Percentiles rank a stretch among this genome's conserved stretches.
phyloP scores from a whole-genome alignment of 371 early-diverging fungal species.

The Mucor mucedo region DNA sequence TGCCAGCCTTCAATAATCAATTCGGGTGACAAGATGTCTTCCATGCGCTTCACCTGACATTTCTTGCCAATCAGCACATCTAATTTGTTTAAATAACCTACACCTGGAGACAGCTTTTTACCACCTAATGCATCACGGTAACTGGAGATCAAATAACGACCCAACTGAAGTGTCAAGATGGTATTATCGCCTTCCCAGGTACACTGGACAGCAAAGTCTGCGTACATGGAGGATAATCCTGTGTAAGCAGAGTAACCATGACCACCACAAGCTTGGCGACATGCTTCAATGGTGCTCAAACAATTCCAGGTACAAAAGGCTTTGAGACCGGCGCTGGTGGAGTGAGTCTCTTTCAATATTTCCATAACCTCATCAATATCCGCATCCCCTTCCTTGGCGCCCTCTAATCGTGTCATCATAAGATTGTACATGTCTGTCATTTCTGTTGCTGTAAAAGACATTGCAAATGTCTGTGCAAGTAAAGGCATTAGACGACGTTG shows the following conservation, averaged over 20 bases:
- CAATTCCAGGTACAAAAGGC: slow-evolving; percentile 95
- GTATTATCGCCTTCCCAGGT: slow-evolving; percentile 96
- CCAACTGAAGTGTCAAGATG: slow-evolving; percentile 88
- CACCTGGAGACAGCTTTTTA: slow-evolving; percentile 79
- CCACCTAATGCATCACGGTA: slow-evolving; percentile 81
- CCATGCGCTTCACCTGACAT: slow-evolving; percentile 58
- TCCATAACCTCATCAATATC: slow-evolving; percentile 74
- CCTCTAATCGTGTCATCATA: slow-evolving; percentile 77
- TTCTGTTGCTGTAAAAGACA: slow-evolving; percentile 89
- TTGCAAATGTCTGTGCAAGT: slow-evolving; percentile 89
- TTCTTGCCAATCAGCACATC: slow-evolving; percentile 54
- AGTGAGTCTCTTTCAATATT: slow-evolving; percentile 89
- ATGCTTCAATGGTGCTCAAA: slow-evolving; percentile 86
- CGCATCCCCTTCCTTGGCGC: slow-evolving; percentile 68
- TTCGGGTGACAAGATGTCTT: slow-evolving; percentile 65
- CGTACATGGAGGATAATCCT: slow-evolving; percentile 84
- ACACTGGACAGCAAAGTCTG: slow-evolving; percentile 93
- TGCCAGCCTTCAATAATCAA: slow-evolving; percentile 84
- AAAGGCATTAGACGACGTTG: slow-evolving; percentile 92
- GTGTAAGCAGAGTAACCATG: slow-evolving; percentile 94
- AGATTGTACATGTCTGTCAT: slow-evolving; percentile 77
- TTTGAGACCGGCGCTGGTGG: slow-evolving; percentile 91
- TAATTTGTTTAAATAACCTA: slow-evolving; percentile 79
- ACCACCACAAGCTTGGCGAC: slow-evolving; percentile 90
- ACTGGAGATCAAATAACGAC: slow-evolving; percentile 85